Evolutionary conservation across 139 green algal genomes (phyloP).

Genomic region (Picochlorum costavermella): DNA sequence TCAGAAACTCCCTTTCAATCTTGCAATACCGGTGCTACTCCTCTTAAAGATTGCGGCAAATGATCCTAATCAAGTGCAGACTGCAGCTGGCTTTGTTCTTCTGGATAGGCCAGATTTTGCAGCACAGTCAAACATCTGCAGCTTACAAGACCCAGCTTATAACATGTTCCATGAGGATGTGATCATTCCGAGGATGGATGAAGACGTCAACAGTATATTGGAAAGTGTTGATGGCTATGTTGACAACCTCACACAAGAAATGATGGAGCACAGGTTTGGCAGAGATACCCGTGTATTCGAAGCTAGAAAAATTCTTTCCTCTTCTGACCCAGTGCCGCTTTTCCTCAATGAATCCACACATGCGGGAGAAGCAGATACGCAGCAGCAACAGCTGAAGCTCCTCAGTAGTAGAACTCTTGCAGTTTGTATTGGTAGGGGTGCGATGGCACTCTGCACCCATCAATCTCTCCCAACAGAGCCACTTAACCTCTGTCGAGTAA

Average conservation of each 20-base stretch:
- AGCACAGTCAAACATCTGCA: too few relatives aligned
- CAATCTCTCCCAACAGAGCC: constrained; percentile 65
- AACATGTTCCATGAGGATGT: background rate
- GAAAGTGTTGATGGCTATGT: background rate
- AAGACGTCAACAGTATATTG: background rate
- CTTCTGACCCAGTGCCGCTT: background rate
- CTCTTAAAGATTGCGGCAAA: too few relatives aligned
- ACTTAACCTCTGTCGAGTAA: constrained; percentile 61
- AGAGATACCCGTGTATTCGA: constrained; percentile 4
- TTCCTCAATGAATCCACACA: background rate
- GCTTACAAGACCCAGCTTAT: too few relatives aligned
- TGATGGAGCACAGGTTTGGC: background rate
- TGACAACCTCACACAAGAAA: background rate
- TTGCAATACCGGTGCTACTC: too few relatives aligned
- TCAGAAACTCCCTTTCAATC: too few relatives aligned
- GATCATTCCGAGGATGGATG: background rate
- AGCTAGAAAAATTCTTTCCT: background rate
- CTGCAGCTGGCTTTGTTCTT: too few relatives aligned
- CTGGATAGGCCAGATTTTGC: too few relatives aligned
- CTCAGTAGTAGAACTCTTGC: background rate
- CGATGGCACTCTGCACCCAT: constrained; percentile 29
- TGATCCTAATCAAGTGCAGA: too few relatives aligned
- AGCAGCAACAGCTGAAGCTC: background rate
- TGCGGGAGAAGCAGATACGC: background rate
- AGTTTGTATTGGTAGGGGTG: constrained; percentile 19